A percentile compares a stretch with the other conserved stretches of the same genome.
These are phyloP conservation scores for Saccharomycopsis fibuligera DNA, from an alignment of 805 yeast genomes.

Conservation along the genomic window DNA sequence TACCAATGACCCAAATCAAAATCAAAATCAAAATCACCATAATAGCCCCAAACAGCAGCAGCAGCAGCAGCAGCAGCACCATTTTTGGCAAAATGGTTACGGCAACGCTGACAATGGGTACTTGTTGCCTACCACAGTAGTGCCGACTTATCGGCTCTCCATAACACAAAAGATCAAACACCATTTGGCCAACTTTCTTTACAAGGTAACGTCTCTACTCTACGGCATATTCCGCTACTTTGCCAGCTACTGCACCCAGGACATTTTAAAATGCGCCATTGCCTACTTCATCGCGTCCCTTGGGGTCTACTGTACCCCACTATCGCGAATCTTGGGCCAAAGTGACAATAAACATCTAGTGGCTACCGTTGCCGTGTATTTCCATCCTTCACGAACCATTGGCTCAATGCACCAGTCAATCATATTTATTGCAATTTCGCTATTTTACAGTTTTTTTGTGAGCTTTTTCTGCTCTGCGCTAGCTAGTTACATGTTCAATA, in stretches of 20 bases:
- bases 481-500: slow-evolving; percentile 39
- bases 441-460: slow-evolving; percentile 47
- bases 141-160: too few species aligned
- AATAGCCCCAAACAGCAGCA: too few species aligned
- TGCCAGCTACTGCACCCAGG: slow-evolving; percentile 8
- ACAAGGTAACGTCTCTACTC: too few species aligned
- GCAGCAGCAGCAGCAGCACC: too few species aligned
- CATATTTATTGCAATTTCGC: slow-evolving; percentile 49
- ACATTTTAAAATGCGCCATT: slow-evolving; percentile 59
- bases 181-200: not conserved
- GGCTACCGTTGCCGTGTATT: slow-evolving; percentile 79
- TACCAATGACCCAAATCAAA: not conserved
- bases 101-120: not conserved
- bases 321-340: slow-evolving; percentile 48
- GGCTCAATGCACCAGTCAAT: slow-evolving; percentile 79
- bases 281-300: slow-evolving; percentile 70
- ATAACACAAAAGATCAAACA: too few species aligned
- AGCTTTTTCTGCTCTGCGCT: slow-evolving; percentile 46
- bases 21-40: not conserved
- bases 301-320: slow-evolving; percentile 54
- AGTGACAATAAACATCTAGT: slow-evolving; percentile 75
- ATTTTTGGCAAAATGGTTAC: too few species aligned
- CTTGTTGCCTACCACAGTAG: not conserved
- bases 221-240: not conserved
- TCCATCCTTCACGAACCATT: slow-evolving; percentile 72